Evolutionary conservation across 2,329 filamentous ascomycete genomes (phyloP).

Genomic region (Fusarium ambrosium): DNA sequence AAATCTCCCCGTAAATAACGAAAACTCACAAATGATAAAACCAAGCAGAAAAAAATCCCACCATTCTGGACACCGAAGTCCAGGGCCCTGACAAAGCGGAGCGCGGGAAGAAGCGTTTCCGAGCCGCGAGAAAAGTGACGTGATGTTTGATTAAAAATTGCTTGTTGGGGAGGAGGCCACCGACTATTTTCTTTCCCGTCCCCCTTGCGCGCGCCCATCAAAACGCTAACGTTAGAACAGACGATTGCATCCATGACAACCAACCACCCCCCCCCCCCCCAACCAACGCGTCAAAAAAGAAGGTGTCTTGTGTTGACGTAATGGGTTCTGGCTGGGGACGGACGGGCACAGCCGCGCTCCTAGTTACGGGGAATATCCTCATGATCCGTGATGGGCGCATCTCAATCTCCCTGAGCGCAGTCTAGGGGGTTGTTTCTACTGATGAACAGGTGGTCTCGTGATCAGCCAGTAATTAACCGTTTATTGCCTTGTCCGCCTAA

Average conservation of each 20-base stretch:
- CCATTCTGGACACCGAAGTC: background rate
- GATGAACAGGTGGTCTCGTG: constrained; percentile 28
- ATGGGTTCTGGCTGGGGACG: constrained; percentile 29
- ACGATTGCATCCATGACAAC: background rate
- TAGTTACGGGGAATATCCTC: background rate
- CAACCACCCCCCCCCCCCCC: background rate
- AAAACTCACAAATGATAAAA: constrained; percentile 3
- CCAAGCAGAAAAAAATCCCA: background rate
- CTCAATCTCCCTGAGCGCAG: constrained; percentile 1
- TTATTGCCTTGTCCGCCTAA: background rate
- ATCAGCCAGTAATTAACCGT: constrained; percentile 13
- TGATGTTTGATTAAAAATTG: constrained; percentile 27
- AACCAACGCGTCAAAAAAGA: constrained; percentile 20
- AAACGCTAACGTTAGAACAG: constrained; percentile 3
- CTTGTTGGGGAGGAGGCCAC: constrained; percentile 1
- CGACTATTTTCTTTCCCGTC: background rate
- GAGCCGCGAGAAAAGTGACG: constrained; percentile 15
- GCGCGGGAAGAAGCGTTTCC: constrained; percentile 9
- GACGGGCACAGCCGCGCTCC: constrained; percentile 26
- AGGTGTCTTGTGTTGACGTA: constrained; percentile 36
- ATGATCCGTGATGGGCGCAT: constrained; percentile 34
- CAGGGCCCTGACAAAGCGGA: background rate
- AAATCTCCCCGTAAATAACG: background rate
- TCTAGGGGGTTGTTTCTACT: background rate
- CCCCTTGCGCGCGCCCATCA: background rate